A percentile compares a stretch with the other conserved stretches of the same genome.
Evolutionary conservation across 2,329 filamentous ascomycete genomes (phyloP).

Genomic region (Pseudogymnoascus sp.): DNA sequence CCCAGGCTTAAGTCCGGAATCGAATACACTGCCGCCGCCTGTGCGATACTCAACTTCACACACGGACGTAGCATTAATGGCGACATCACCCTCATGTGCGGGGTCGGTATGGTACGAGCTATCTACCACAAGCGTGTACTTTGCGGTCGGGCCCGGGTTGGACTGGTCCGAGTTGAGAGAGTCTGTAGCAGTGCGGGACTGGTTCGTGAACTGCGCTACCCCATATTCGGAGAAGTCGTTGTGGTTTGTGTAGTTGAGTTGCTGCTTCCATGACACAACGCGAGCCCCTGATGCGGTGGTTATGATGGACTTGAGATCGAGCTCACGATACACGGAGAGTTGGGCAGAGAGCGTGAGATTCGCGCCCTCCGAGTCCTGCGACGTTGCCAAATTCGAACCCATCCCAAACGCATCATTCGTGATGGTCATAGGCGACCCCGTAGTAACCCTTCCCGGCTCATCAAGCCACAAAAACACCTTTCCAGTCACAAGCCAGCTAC

Average conservation of each 20-base stretch:
- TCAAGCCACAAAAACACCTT: conserved; percentile 76
- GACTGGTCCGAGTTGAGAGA: conserved; percentile 23
- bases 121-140: conserved; percentile 54
- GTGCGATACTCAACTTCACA: conserved; percentile 22
- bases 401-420: conserved; percentile 36
- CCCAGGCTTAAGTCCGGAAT: conserved; percentile 35
- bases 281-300: conserved; percentile 38
- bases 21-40: conserved; percentile 22
- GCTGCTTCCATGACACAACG: conserved; percentile 49
- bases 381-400: conserved; percentile 40
- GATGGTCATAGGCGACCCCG: conserved; percentile 34
- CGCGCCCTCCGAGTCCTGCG: conserved; percentile 39
- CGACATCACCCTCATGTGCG: conserved; percentile 40
- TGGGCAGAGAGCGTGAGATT: conserved; percentile 54
- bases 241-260: conserved; percentile 46
- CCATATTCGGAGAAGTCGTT: conserved; percentile 48
- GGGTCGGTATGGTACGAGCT: conserved; percentile 38
- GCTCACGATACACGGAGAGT: conserved; percentile 45
- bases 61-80: conserved; percentile 37
- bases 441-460: conserved; percentile 41
- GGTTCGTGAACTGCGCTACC: conserved; percentile 43
- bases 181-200: conserved; percentile 43
- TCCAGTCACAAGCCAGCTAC: conserved; percentile 67
- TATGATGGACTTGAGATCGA: conserved; percentile 47
- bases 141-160: conserved; percentile 35